Evolutionary conservation across 106 monocot genomes (phyloP).

Genomic region (Dactylorhiza incarnata): DNA sequence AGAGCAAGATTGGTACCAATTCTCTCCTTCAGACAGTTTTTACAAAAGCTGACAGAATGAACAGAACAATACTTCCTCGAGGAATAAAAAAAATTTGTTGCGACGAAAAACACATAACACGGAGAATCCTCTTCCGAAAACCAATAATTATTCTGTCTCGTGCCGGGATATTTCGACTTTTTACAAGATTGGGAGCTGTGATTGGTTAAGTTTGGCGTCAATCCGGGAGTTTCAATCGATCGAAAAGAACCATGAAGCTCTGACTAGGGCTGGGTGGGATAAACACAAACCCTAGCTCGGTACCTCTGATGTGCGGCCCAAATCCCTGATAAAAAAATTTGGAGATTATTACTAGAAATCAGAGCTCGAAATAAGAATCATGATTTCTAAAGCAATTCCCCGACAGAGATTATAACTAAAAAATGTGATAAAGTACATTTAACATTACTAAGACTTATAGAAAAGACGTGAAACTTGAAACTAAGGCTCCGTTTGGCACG

Average conservation of each 20-base stretch:
- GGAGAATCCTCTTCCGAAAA: background rate
- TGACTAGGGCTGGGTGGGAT: conserved; percentile 69
- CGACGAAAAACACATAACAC: background rate
- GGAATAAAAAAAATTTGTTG: background rate
- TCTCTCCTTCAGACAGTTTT: background rate
- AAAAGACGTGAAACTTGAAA: too few species aligned
- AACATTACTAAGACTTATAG: too few species aligned
- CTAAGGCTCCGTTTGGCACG: too few species aligned
- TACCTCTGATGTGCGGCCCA: conserved; percentile 57
- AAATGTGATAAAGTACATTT: too few species aligned
- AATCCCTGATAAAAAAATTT: conserved; percentile 43
- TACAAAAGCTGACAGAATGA: background rate
- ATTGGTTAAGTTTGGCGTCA: conserved; percentile 14
- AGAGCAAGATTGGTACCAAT: background rate
- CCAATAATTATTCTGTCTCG: background rate
- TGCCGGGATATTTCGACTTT: background rate
- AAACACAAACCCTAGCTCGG: conserved; percentile 83
- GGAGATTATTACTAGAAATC: background rate
- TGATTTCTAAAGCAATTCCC: background rate
- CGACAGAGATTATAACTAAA: too few species aligned
- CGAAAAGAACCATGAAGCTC: conserved; percentile 84
- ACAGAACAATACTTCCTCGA: background rate
- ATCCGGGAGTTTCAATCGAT: conserved; percentile 75
- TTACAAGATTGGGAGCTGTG: background rate
- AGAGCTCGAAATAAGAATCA: background rate